A percentile compares a stretch with the other conserved stretches of the same genome.
Evolutionary conservation across 1,284 basidiomycete genomes (phyloP).

Genomic region (Phellopilus nigrolimitatus): DNA sequence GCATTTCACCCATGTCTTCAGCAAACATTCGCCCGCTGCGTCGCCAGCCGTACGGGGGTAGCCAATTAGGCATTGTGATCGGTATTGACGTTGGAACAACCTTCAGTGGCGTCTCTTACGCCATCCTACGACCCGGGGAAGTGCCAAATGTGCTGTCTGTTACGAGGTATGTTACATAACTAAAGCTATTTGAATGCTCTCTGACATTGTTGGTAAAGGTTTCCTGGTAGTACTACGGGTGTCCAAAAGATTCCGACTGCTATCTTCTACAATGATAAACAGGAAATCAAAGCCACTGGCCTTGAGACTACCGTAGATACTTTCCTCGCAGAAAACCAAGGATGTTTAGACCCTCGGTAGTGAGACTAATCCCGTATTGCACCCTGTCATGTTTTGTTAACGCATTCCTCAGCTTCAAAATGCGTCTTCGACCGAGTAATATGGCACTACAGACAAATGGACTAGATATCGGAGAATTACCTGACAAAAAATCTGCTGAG

Average conservation of each 20-base stretch:
- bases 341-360: slow-evolving; percentile 69
- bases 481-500: slow-evolving; percentile 55
- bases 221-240: slow-evolving; percentile 72
- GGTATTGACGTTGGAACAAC: slow-evolving; percentile 19
- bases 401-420: slow-evolving; percentile 63
- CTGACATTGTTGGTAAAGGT: slow-evolving; percentile 37
- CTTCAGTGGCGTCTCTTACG: slow-evolving; percentile 18
- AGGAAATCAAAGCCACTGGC: slow-evolving; percentile 58
- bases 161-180: slow-evolving; percentile 8
- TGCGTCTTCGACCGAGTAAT: slow-evolving; percentile 63
- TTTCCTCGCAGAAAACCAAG: slow-evolving; percentile 61
- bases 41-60: slow-evolving; percentile 3
- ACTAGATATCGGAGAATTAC: slow-evolving; percentile 62
- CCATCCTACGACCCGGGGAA: slow-evolving; percentile 14
- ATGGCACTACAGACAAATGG: slow-evolving; percentile 78
- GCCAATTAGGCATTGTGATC: slow-evolving; percentile 2
- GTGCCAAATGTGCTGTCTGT: slow-evolving; percentile 12
- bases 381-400: slow-evolving; percentile 10
- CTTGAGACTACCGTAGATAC: slow-evolving; percentile 63
- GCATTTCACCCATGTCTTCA: slow-evolving; percentile 3
- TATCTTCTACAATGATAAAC: slow-evolving; percentile 56
- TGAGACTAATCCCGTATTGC: slow-evolving; percentile 32
- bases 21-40: slow-evolving; percentile 6
- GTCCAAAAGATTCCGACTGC: slow-evolving; percentile 76
- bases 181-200: background rate